Evolutionary conservation across 2,329 filamentous ascomycete species (phyloP).

Genomic region (Trichoderma lentiforme): DNA sequence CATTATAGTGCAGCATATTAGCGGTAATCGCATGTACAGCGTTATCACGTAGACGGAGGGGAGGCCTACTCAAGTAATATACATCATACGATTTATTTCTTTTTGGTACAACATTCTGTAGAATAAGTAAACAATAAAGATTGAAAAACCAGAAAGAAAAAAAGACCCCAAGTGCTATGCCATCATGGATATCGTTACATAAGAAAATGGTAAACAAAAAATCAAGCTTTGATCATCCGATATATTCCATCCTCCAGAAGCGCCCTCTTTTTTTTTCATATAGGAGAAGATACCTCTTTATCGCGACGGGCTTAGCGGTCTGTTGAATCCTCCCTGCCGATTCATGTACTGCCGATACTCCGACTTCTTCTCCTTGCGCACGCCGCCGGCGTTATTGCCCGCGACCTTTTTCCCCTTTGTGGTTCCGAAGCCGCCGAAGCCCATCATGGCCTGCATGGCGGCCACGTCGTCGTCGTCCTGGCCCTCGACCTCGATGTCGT

Average conservation of each 20-base stretch:
- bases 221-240: background rate
- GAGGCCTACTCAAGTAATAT: background rate
- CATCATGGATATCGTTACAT: constrained; percentile 13
- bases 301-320: constrained; percentile 62
- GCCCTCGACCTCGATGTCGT: constrained; percentile 32
- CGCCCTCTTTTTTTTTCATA: too few species aligned
- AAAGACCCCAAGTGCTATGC: background rate
- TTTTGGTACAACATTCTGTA: background rate
- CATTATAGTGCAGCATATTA: background rate
- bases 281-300: constrained; percentile 21
- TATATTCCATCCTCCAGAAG: background rate
- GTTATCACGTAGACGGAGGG: background rate
- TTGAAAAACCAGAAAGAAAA: background rate
- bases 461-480: constrained; percentile 65
- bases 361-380: constrained; percentile 90
- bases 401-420: constrained; percentile 87
- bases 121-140: background rate
- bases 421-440: constrained; percentile 78
- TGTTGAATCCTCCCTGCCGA: constrained; percentile 75
- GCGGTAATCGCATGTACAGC: background rate
- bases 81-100: background rate
- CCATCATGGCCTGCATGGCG: constrained; percentile 83
- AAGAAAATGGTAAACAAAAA: background rate
- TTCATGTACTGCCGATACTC: constrained; percentile 98
- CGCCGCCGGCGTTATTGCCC: constrained; percentile 79